Percentiles rank a stretch among this genome's conserved stretches.
These are phyloP conservation scores for Chlamydomonas sp. DNA, from an alignment of 139 green algal species.

Conservation along the genomic window DNA sequence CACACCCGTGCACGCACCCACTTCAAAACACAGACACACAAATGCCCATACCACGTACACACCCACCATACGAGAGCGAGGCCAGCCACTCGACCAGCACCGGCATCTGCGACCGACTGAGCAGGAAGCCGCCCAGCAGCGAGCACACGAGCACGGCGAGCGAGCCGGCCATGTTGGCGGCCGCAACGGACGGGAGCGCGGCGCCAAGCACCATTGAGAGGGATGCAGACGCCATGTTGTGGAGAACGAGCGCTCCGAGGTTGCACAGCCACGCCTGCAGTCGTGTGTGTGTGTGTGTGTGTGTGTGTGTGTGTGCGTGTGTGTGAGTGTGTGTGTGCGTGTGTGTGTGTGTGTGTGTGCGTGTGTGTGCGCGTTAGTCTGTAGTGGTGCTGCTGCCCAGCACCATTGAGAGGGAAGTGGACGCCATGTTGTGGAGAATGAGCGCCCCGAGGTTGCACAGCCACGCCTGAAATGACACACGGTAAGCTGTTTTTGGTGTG, in stretches of 20 bases:
- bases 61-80: slow-evolving; percentile 39
- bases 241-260: too few relatives aligned
- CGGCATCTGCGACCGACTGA: slow-evolving; percentile 44
- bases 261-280: too few relatives aligned
- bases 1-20: not conserved
- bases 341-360: not conserved
- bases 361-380: too few relatives aligned
- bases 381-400: too few relatives aligned
- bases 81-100: slow-evolving; percentile 26
- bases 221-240: slow-evolving; percentile 48
- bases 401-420: too few relatives aligned
- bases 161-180: slow-evolving; percentile 55
- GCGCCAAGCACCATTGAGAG: slow-evolving; percentile 60
- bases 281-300: too few relatives aligned
- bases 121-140: slow-evolving; percentile 60
- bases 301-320: too few relatives aligned
- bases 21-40: not conserved
- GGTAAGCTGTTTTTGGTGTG: too few relatives aligned
- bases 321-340: not conserved
- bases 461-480: too few relatives aligned
- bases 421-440: too few relatives aligned
- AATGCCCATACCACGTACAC: too few relatives aligned
- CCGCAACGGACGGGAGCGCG: slow-evolving; percentile 37
- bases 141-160: slow-evolving; percentile 41
- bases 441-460: too few relatives aligned